Conservation (phyloP, 2,329 filamentous ascomycete species). For the Arthrinium phaeospermum region DNA sequence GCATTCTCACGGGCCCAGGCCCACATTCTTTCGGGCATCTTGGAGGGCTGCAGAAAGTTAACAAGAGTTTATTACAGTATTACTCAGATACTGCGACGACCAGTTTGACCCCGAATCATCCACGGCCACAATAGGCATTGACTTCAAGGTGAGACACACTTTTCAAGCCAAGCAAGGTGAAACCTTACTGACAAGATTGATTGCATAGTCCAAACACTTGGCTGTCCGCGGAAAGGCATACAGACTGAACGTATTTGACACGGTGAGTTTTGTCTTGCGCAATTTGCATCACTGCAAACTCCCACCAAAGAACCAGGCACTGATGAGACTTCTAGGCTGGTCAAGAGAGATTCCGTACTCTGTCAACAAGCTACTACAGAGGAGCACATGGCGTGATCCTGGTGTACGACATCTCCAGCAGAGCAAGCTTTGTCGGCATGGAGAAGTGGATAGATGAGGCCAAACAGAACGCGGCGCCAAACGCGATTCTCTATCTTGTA, state of each 20-base stretch:
- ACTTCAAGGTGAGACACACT: constrained; percentile 54
- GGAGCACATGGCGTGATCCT: constrained; percentile 56
- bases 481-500: constrained; percentile 56
- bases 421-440: constrained; percentile 57
- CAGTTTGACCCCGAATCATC: constrained; percentile 61
- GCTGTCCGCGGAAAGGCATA: constrained; percentile 58
- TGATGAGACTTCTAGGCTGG: constrained; percentile 42
- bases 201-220: constrained; percentile 55
- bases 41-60: constrained; percentile 15
- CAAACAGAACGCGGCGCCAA: constrained; percentile 53
- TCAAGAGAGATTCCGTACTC: constrained; percentile 55
- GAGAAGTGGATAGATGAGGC: constrained; percentile 61
- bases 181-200: constrained; percentile 7
- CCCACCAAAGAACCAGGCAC: background rate
- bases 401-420: constrained; percentile 55
- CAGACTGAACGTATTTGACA: constrained; percentile 59
- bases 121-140: constrained; percentile 62
- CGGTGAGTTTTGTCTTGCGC: constrained; percentile 39
- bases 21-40: background rate
- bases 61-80: constrained; percentile 42
- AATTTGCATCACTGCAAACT: background rate
- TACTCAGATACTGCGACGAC: constrained; percentile 62
- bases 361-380: constrained; percentile 57
- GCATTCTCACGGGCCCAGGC: constrained; percentile 18
- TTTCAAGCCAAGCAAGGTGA: background rate